Evolutionary conservation across 208 protist genomes (phyloP), one percentile per base, ranked within the genome.

Genomic region (Angomonas ambiguus): DNA sequence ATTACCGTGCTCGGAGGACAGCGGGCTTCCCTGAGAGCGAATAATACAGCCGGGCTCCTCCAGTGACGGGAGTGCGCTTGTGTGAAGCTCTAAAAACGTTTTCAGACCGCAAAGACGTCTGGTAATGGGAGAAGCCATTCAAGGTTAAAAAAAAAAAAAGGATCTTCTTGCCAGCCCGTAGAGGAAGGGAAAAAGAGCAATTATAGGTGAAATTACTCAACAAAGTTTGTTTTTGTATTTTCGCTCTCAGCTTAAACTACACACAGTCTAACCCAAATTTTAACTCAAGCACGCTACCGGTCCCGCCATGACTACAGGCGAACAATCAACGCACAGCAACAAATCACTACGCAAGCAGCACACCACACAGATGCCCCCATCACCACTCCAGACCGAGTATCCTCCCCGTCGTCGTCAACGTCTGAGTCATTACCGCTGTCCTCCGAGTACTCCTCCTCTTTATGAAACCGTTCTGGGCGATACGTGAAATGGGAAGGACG

Each of bases 401-500:
- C 2, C 34, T 5, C 56, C 2, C 20, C 30, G 2, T 59, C 24
- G 16, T 31, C 28, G 27, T 11, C 56, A 16, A 18, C 53, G 24
- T 62, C 56, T 42, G 34, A 28, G 2, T 35, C 56, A n/a, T 20
- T 62, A 20, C 45, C 31, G 4, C 56, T 62, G 30, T 45, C 38
- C 38, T 16, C 38, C 11, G 32, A 48, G 56, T 11, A 2, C 32
- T 20, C 56, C 28, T 28, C 31, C 5, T 10, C 31, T 38, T 62
- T 62, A 33, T 3, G 25, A 42, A 25, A 22, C 2, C 1, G 38
- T 16, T 25, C 56, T 24, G 30, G 28, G 4, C 35, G 3, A n/a
- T 42, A 62, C 6, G 56, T 62, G 18, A 79, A 79, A n/a, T 60
- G 34, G 32, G 32, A 49, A 3, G 74, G 74, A 60, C 74, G 59